Percentiles rank a stretch among this genome's conserved stretches.
Conservation (phyloP, 805 yeast genomes). For the Starmerella ratchasimensis region DNA sequence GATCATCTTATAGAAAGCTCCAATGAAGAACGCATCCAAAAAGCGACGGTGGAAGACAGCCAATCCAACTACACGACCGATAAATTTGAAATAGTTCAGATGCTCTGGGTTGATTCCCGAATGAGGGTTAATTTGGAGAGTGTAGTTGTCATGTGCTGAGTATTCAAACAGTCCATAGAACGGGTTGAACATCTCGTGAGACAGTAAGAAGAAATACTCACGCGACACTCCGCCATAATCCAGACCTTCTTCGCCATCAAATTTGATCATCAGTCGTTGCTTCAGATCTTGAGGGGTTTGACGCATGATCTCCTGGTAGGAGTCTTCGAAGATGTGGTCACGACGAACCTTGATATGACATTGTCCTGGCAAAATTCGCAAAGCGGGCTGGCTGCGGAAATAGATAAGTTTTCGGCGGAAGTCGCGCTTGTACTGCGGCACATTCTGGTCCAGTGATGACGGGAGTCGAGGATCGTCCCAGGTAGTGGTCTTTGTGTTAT, state of each 20-base stretch:
- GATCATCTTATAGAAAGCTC: constrained; percentile 97
- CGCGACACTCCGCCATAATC: constrained; percentile 99
- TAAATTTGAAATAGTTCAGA: constrained; percentile 91
- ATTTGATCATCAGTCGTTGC: constrained; percentile 93
- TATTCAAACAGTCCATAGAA: constrained; percentile 94
- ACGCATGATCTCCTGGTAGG: constrained; percentile 96
- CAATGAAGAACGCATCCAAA: constrained; percentile 95
- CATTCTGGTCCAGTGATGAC: constrained; percentile 91
- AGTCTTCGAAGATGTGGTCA: constrained; percentile 91
- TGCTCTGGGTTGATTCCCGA: constrained; percentile 96
- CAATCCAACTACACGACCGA: constrained; percentile 95
- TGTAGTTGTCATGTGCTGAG: constrained; percentile 95
- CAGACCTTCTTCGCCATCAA: constrained; percentile 98
- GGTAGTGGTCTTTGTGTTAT: constrained; percentile 96
- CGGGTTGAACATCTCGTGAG: constrained; percentile 98
- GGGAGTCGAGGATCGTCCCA: constrained; percentile 99
- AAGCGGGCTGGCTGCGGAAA: constrained; percentile 95
- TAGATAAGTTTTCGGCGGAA: constrained; percentile 94
- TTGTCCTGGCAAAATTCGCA: constrained; percentile 94
- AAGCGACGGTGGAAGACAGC: constrained; percentile 98
- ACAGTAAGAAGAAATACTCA: constrained; percentile 88
- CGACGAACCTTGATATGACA: constrained; percentile 97
- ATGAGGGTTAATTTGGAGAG: constrained; percentile 94
- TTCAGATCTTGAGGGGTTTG: constrained; percentile 97
- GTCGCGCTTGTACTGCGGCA: constrained; percentile 98